Base-by-base conservation (phyloP, 371 early-diverging fungal species). In the Zopfochytrium polystomum region DNA sequence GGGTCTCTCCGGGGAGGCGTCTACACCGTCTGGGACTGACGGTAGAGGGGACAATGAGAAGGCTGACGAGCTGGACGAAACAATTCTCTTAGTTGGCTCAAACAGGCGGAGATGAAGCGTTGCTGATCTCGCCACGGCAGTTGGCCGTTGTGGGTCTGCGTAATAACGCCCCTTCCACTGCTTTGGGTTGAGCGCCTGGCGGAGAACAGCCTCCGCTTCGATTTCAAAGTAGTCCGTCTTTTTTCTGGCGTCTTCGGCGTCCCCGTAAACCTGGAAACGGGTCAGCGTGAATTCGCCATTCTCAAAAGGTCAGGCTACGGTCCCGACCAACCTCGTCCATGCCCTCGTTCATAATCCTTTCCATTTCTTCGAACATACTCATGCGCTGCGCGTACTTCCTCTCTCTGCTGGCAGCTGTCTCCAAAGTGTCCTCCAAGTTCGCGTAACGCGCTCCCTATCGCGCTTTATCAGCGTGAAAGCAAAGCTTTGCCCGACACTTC, bases 331-430 rank as follows among this genome's bases (percentile, higher is more conserved):
- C 59, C 18, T 74, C 78, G 48, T 77, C 78, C 69, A 77, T 66
- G 11, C 72, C 72, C 35, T 74, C 75, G 63, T 74, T 77, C 73
- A 77, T 70, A 33, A 76, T 65, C 29, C 43, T 61, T 53, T 78
- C 79, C 63, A 78, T 74, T 11, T 62, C 65, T 49, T 78, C 74
- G 50, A 54, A 58, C 50, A 59, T 35, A 15, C 57, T 54, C 62
- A 72, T 52, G 27, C 62, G 56, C 48, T 56, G 50, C 3, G 60
- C 63, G 54, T 77, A 77, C 45, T 72, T 77, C 26, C 49, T 15
- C 46, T 66, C 60, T 22, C 73, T 47, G 43, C 48, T 18, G 13
- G 38, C 20, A 1, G 60, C 42, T 11, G 73, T 52, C 18, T 70
- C 46, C 5, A 67, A 33, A 5, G 56, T 60, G 32, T 74, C 67